Conservation (phyloP, 75 land plant genomes). For the Selaginella tamariscina region DNA sequence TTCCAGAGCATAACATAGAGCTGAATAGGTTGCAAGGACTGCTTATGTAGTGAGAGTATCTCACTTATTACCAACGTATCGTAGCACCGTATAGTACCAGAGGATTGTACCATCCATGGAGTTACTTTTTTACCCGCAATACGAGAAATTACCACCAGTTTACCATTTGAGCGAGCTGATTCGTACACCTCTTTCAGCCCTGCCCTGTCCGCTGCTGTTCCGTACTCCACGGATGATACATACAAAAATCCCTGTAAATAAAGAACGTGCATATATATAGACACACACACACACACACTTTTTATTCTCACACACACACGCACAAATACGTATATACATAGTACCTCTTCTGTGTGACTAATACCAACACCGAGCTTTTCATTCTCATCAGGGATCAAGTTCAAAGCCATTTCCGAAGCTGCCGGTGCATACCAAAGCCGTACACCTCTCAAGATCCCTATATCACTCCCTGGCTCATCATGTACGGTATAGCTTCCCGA, state of each 20-base stretch:
- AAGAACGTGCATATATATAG: not conserved
- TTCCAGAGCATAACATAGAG: slow-evolving; percentile 56
- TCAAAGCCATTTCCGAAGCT: slow-evolving; percentile 30
- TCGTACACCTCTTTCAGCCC: slow-evolving; percentile 37
- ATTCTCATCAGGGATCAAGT: slow-evolving; percentile 25
- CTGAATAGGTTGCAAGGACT: slow-evolving; percentile 46
- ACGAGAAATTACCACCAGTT: slow-evolving; percentile 30
- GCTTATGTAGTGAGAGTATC: slow-evolving; percentile 50
- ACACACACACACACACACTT: too few species aligned
- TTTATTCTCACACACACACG: too few species aligned
- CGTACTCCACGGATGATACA: slow-evolving; percentile 18
- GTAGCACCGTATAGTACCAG: slow-evolving; percentile 27
- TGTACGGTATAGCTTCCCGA: slow-evolving; percentile 1
- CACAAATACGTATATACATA: not conserved
- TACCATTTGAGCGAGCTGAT: slow-evolving; percentile 14
- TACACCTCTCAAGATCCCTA: slow-evolving; percentile 34
- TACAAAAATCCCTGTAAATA: slow-evolving; percentile 46
- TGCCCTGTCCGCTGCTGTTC: slow-evolving; percentile 47
- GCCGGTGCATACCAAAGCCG: slow-evolving; percentile 55
- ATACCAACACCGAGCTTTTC: slow-evolving; percentile 49
- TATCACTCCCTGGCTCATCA: not conserved
- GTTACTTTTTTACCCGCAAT: slow-evolving; percentile 25
- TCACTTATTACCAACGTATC: slow-evolving; percentile 23
- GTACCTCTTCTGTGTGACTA: slow-evolving; percentile 47
- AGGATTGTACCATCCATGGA: slow-evolving; percentile 22